These are phyloP conservation scores for Penicillium roqueforti DNA, from an alignment of 495 filamentous ascomycete species.

Conservation along the genomic window DNA sequence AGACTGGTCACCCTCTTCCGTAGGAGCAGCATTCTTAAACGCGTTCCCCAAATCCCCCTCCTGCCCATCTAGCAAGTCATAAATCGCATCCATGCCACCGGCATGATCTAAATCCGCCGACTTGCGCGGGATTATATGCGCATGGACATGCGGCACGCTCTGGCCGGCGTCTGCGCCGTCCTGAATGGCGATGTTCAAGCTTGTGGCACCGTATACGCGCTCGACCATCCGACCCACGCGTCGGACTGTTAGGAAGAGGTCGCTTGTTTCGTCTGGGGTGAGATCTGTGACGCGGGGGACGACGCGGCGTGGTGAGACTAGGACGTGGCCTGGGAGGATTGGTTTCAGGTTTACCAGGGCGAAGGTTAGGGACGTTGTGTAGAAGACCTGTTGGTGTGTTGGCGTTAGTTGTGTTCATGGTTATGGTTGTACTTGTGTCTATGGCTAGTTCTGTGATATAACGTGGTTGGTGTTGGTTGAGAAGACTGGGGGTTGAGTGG, in stretches of 20 bases:
- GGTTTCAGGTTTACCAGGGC: slow-evolving; percentile 93
- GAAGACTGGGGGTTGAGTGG: neutral
- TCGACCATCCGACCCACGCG: slow-evolving; percentile 74
- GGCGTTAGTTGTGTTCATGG: neutral
- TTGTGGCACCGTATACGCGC: slow-evolving; percentile 59
- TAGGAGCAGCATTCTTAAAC: slow-evolving; percentile 18
- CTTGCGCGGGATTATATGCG: slow-evolving; percentile 84
- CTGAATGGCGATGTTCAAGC: slow-evolving; percentile 89
- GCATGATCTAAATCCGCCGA: slow-evolving; percentile 47
- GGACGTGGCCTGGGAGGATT: slow-evolving; percentile 87
- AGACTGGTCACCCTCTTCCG: neutral
- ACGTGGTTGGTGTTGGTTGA: neutral
- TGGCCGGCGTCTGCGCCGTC: slow-evolving; percentile 88
- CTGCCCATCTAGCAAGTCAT: slow-evolving; percentile 77
- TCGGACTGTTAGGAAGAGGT: slow-evolving; percentile 82
- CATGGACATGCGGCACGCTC: slow-evolving; percentile 86
- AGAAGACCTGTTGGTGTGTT: slow-evolving; percentile 61
- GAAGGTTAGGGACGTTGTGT: slow-evolving; percentile 71
- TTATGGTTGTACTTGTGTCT: neutral
- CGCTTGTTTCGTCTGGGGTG: slow-evolving; percentile 64
- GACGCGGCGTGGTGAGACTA: slow-evolving; percentile 58
- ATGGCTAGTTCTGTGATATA: neutral
- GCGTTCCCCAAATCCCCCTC: slow-evolving; percentile 72
- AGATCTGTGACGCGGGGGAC: slow-evolving; percentile 76
- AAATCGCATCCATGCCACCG: slow-evolving; percentile 62